A percentile compares a stretch with the other conserved stretches of the same genome.
These are phyloP conservation scores for Kazachstania bromeliacearum DNA, from an alignment of 805 yeast genomes.

Conservation along the genomic window DNA sequence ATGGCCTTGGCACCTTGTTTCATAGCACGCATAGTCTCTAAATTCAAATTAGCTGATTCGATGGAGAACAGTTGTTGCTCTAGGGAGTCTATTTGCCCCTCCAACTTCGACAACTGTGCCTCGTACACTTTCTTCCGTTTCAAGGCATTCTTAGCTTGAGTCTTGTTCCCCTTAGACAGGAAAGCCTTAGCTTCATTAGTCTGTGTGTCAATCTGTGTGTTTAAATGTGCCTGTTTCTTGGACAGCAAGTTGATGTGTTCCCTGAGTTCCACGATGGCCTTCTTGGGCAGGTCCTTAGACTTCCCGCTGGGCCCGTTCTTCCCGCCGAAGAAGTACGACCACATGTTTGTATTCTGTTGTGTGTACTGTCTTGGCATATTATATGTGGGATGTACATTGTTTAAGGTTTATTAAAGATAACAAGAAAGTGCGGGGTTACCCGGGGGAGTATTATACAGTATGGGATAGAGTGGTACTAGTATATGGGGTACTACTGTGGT, in stretches of 20 bases:
- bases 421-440: neutral
- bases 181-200: constrained; percentile 71
- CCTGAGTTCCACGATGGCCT: constrained; percentile 82
- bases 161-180: constrained; percentile 53
- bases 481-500: neutral
- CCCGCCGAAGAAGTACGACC: constrained; percentile 5
- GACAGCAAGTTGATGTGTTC: constrained; percentile 81
- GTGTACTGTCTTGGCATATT: too few species aligned
- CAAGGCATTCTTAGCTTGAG: constrained; percentile 73
- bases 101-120: constrained; percentile 65
- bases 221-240: constrained; percentile 75
- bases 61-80: constrained; percentile 86
- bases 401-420: too few species aligned
- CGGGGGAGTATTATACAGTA: neutral
- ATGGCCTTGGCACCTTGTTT: constrained; percentile 94
- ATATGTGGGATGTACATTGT: too few species aligned
- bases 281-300: constrained; percentile 71
- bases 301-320: neutral
- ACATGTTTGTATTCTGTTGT: too few species aligned
- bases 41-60: constrained; percentile 90
- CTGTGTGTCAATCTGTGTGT: constrained; percentile 74
- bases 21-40: constrained; percentile 98
- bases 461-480: neutral
- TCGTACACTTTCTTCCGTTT: constrained; percentile 81
- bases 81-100: constrained; percentile 79